Evolutionary conservation across 1,284 basidiomycete genomes (phyloP).

Genomic region (Sporisorium graminicola): DNA sequence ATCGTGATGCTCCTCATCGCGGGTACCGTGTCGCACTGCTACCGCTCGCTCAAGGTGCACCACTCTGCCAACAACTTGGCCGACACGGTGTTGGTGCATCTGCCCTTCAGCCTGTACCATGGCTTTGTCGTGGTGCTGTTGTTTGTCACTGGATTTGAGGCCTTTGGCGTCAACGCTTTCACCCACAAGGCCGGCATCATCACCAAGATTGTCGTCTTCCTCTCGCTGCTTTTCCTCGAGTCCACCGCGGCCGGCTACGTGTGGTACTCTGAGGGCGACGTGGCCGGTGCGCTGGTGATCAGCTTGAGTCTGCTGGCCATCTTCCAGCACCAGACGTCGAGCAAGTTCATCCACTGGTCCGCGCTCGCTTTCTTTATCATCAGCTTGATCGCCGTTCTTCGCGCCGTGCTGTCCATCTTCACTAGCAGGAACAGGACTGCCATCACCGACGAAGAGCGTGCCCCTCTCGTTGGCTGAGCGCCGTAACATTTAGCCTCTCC

Average conservation of each 20-base stretch:
- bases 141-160: slow-evolving; percentile 87
- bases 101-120: slow-evolving; percentile 76
- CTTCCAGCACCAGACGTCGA: slow-evolving; percentile 71
- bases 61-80: slow-evolving; percentile 76
- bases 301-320: slow-evolving; percentile 79
- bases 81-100: slow-evolving; percentile 73
- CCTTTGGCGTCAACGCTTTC: slow-evolving; percentile 84
- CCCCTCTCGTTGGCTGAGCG: slow-evolving; percentile 74
- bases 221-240: slow-evolving; percentile 92
- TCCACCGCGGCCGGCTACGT: slow-evolving; percentile 88
- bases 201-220: slow-evolving; percentile 94
- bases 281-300: slow-evolving; percentile 86
- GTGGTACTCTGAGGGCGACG: slow-evolving; percentile 86
- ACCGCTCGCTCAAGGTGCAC: slow-evolving; percentile 89
- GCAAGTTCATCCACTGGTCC: slow-evolving; percentile 85
- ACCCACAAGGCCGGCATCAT: slow-evolving; percentile 80
- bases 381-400: slow-evolving; percentile 84
- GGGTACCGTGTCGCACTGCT: slow-evolving; percentile 86
- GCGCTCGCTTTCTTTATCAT: slow-evolving; percentile 87
- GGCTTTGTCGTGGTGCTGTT: slow-evolving; percentile 94
- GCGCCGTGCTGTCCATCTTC: slow-evolving; percentile 77
- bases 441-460: slow-evolving; percentile 82
- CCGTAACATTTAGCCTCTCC: no score
- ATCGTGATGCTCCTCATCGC: slow-evolving; percentile 86
- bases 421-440: slow-evolving; percentile 72